Evolutionary conservation across 345 rosid species (phyloP).

Genomic region (Eucalyptus cloeziana): DNA sequence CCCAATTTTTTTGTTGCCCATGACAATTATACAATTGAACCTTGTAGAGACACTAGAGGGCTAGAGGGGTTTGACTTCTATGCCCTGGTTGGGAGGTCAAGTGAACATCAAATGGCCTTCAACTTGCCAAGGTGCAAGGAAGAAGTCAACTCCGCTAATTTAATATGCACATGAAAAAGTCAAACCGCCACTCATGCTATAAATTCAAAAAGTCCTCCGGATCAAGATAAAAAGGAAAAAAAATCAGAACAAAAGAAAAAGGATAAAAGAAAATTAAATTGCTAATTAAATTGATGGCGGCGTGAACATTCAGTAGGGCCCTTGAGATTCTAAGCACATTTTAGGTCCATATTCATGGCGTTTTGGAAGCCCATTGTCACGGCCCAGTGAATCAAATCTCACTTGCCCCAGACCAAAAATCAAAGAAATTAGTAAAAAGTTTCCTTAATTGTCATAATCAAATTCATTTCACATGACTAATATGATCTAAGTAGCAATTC

Average conservation of each 20-base stretch:
- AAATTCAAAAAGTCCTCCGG: background rate
- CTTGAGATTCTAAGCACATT: background rate
- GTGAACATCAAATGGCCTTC: background rate
- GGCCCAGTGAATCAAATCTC: background rate
- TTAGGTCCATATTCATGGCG: background rate
- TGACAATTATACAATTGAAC: background rate
- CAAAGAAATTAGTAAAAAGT: background rate
- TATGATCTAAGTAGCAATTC: background rate
- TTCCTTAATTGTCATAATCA: background rate
- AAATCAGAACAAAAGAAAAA: no score
- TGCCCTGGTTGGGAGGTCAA: background rate
- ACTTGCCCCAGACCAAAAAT: background rate
- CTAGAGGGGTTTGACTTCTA: background rate
- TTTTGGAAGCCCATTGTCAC: background rate
- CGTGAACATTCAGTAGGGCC: background rate
- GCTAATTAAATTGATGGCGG: background rate
- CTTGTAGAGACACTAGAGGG: background rate
- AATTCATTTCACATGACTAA: background rate
- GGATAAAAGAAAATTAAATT: background rate
- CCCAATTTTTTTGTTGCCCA: background rate
- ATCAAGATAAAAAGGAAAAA: background rate
- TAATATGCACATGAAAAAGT: background rate
- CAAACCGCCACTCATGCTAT: background rate
- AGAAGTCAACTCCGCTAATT: background rate
- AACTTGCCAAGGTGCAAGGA: background rate